Conservation (phyloP, 2,329 filamentous ascomycete genomes). For the Monilinia fructigena region DNA sequence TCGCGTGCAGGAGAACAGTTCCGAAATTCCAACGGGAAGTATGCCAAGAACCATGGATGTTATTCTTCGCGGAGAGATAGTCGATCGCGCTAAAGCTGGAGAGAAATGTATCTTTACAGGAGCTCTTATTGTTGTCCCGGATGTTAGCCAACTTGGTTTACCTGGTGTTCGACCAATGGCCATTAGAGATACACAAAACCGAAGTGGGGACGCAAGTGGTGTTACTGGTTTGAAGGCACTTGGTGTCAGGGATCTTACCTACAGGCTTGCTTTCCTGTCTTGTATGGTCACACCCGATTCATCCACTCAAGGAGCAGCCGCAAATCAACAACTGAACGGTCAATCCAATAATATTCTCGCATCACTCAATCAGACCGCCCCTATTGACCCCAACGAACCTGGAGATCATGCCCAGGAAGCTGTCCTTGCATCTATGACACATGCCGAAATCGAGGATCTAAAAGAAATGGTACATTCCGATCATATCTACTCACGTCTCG, state of each 20-base stretch:
- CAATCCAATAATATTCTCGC: slow-evolving; percentile 82
- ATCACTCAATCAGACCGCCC: slow-evolving; percentile 71
- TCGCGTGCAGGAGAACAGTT: slow-evolving; percentile 95
- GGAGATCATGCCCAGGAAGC: slow-evolving; percentile 87
- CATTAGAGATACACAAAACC: slow-evolving; percentile 76
- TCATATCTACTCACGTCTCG: slow-evolving; percentile 89
- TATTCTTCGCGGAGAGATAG: slow-evolving; percentile 93
- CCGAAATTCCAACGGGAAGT: slow-evolving; percentile 95
- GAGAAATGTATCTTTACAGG: slow-evolving; percentile 99
- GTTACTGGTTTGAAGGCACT: slow-evolving; percentile 87
- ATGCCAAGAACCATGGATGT: slow-evolving; percentile 99
- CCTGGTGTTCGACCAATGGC: slow-evolving; percentile 82
- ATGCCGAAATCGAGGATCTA: slow-evolving; percentile 85
- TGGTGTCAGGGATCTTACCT: slow-evolving; percentile 92
- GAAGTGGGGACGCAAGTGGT: slow-evolving; percentile 76
- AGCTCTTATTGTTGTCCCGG: slow-evolving; percentile 91
- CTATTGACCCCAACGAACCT: slow-evolving; percentile 64
- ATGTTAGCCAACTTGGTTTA: slow-evolving; percentile 90
- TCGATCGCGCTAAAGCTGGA: slow-evolving; percentile 93
- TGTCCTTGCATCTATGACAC: slow-evolving; percentile 81
- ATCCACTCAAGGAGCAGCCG: slow-evolving; percentile 72
- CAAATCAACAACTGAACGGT: slow-evolving; percentile 65
- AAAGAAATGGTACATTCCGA: slow-evolving; percentile 92
- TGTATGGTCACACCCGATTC: slow-evolving; percentile 95
- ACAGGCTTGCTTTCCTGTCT: slow-evolving; percentile 91